Evolutionary conservation across 495 filamentous ascomycete species (phyloP).

Genomic region (Acidiella bohemica): DNA sequence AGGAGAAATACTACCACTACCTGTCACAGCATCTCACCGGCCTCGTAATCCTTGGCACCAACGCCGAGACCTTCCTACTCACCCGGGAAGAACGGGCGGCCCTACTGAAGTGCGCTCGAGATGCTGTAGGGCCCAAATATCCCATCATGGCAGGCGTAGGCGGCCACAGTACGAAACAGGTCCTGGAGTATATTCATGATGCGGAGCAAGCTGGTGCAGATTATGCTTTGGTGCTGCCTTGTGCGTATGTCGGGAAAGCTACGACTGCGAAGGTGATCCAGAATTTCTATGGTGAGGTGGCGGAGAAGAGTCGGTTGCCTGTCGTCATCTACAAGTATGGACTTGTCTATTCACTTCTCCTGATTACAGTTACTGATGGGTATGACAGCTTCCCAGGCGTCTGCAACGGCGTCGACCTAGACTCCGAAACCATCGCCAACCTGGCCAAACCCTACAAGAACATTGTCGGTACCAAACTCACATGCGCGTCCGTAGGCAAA

Average conservation of each 20-base stretch:
- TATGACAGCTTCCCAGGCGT: constrained; percentile 34
- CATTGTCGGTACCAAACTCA: constrained; percentile 54
- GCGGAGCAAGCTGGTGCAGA: constrained; percentile 44
- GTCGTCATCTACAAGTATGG: constrained; percentile 49
- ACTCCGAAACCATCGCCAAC: constrained; percentile 44
- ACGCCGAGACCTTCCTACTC: constrained; percentile 24
- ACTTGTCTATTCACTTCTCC: no score
- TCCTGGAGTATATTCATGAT: constrained; percentile 44
- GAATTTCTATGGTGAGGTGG: constrained; percentile 48
- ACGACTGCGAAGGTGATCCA: constrained; percentile 45
- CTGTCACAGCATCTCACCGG: constrained; percentile 22
- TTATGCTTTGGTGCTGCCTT: constrained; percentile 48
- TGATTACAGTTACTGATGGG: not conserved
- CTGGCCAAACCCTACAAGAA: constrained; percentile 39
- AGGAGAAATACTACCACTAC: constrained; percentile 23
- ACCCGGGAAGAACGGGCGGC: constrained; percentile 21
- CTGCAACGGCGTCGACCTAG: constrained; percentile 57
- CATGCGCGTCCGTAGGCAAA: constrained; percentile 57
- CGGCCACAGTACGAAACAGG: constrained; percentile 51
- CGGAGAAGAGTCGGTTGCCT: constrained; percentile 36
- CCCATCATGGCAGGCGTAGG: constrained; percentile 29
- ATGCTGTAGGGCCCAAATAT: constrained; percentile 18
- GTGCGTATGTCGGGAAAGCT: constrained; percentile 50
- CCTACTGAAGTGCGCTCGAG: constrained; percentile 17
- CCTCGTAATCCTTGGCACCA: constrained; percentile 24